These are phyloP conservation scores for Cryptosporidium tyzzeri DNA, from an alignment of 169 alveolate genomes.

Conservation along the genomic window DNA sequence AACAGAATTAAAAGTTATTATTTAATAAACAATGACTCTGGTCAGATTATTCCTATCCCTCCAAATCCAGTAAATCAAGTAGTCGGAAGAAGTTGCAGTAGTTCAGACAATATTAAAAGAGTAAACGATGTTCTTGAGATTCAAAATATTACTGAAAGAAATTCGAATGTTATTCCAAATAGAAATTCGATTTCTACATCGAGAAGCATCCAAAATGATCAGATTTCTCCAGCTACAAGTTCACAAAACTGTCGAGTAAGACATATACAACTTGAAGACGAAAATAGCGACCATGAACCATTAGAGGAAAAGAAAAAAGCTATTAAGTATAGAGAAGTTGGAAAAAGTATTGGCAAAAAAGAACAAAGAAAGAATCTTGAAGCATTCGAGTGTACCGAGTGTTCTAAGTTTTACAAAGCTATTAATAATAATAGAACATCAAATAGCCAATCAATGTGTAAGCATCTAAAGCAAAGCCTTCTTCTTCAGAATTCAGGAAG, in stretches of 20 bases:
- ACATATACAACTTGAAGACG: conserved; percentile 39
- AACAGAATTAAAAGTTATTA: not conserved
- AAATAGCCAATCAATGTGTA: conserved; percentile 4
- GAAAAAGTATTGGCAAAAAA: conserved; percentile 48
- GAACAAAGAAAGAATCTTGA: conserved; percentile 24
- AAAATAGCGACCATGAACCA: not conserved
- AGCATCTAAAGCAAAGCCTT: conserved; percentile 26
- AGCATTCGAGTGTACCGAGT: conserved; percentile 72
- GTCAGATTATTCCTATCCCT: not conserved
- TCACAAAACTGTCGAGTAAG: conserved; percentile 65
- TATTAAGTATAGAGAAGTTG: conserved; percentile 60
- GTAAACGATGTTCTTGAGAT: not conserved
- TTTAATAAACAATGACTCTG: conserved; percentile 4
- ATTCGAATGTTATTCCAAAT: not conserved
- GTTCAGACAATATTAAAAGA: not conserved
- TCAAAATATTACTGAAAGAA: not conserved
- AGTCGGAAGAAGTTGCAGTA: conserved; percentile 10
- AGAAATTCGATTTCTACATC: conserved; percentile 26
- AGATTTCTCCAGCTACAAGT: conserved; percentile 13
- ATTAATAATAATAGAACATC: not conserved
- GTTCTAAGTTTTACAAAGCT: conserved; percentile 67
- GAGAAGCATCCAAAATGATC: not conserved
- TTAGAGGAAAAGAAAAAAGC: conserved; percentile 6
- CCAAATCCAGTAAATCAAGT: not conserved
- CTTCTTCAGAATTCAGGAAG: conserved; percentile 55